These are phyloP conservation scores for Paradendryphiella salina DNA, from an alignment of 2,329 filamentous ascomycete species.

Conservation along the genomic window DNA sequence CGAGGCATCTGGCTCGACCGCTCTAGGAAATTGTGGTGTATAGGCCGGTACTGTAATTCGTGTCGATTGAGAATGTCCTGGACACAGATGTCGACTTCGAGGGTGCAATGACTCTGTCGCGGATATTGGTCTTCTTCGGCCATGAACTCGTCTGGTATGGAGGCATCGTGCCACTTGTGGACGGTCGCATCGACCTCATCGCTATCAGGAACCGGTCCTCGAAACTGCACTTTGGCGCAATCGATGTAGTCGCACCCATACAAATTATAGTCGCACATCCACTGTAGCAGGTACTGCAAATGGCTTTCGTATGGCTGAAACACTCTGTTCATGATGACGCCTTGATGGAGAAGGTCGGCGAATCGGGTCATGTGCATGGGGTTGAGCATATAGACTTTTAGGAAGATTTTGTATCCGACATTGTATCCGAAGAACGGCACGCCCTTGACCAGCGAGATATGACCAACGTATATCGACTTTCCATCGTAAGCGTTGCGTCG, in stretches of 20 bases:
- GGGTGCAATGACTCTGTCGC: constrained; percentile 80
- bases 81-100: constrained; percentile 88
- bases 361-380: constrained; percentile 84
- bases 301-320: constrained; percentile 96
- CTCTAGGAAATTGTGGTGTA: constrained; percentile 89
- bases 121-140: constrained; percentile 67
- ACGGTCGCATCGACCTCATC: constrained; percentile 62
- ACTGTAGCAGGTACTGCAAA: constrained; percentile 88
- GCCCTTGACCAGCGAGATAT: constrained; percentile 89
- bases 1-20: constrained; percentile 60
- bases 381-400: constrained; percentile 94
- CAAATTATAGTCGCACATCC: constrained; percentile 98
- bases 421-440: constrained; percentile 95
- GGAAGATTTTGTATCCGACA: constrained; percentile 85
- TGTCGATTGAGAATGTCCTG: constrained; percentile 84
- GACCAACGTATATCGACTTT: constrained; percentile 76
- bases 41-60: constrained; percentile 71
- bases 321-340: constrained; percentile 77
- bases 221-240: constrained; percentile 70
- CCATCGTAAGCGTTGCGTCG: constrained; percentile 72
- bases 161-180: constrained; percentile 79
- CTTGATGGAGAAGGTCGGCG: constrained; percentile 83
- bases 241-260: constrained; percentile 91
- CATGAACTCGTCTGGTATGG: constrained; percentile 63
- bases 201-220: constrained; percentile 72